phyloP scores from a whole-genome alignment of 768 basidiomycete genomes.

The Tulasnella sp. region DNA sequence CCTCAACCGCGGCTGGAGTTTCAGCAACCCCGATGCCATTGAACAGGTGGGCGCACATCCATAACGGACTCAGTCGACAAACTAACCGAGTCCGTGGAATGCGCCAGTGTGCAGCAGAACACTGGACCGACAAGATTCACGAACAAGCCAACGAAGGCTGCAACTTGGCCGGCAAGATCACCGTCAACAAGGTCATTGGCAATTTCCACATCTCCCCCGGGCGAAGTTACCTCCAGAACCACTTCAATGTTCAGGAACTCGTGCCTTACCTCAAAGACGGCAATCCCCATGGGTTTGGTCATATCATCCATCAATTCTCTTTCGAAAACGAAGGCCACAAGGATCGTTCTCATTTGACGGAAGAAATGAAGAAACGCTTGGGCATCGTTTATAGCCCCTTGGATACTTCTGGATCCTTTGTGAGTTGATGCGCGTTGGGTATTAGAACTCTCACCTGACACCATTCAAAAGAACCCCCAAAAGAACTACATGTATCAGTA shows the following conservation, averaged over 20 bases:
- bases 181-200: slow-evolving; percentile 93
- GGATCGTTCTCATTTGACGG: slow-evolving; percentile 19
- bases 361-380: slow-evolving; percentile 40
- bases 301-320: slow-evolving; percentile 64
- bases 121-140: slow-evolving; percentile 87
- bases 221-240: slow-evolving; percentile 80
- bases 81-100: too few species aligned
- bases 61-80: background rate
- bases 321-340: slow-evolving; percentile 43
- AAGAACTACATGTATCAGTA: slow-evolving; percentile 95
- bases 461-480: slow-evolving; percentile 46
- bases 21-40: slow-evolving; percentile 75
- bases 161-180: slow-evolving; percentile 80
- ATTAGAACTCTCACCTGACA: background rate
- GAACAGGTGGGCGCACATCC: slow-evolving; percentile 59
- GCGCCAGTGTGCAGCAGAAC: slow-evolving; percentile 74
- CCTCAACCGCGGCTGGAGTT: slow-evolving; percentile 89
- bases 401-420: slow-evolving; percentile 43
- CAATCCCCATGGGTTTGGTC: slow-evolving; percentile 88
- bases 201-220: slow-evolving; percentile 94
- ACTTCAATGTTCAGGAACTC: slow-evolving; percentile 69
- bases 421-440: slow-evolving; percentile 22
- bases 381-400: slow-evolving; percentile 68
- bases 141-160: slow-evolving; percentile 92
- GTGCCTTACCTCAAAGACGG: slow-evolving; percentile 88